phyloP scores from a whole-genome alignment of 805 yeast genomes.

The Starmerella stigmatis region DNA sequence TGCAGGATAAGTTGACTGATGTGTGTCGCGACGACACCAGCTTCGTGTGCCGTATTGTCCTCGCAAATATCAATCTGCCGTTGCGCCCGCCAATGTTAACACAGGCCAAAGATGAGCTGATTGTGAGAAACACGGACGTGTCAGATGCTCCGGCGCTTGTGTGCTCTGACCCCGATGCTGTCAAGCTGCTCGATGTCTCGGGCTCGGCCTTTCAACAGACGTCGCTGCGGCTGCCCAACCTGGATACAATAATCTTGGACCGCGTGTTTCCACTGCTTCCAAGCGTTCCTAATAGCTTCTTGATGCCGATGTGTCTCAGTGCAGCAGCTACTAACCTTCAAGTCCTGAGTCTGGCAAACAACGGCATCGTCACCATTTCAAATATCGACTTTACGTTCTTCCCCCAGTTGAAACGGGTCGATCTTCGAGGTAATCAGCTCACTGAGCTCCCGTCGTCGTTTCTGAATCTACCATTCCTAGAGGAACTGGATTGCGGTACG shows the following conservation, averaged over 20 bases:
- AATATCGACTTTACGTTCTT: constrained; percentile 41
- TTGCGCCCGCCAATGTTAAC: constrained; percentile 17
- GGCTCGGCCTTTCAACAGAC: constrained; percentile 18
- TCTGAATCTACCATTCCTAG: constrained; percentile 12
- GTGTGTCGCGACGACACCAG: constrained; percentile 24
- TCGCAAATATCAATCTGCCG: constrained; percentile 16
- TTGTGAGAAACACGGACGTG: constrained; percentile 16
- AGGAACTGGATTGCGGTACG: constrained; percentile 21
- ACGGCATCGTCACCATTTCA: constrained; percentile 46
- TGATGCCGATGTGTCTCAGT: background rate
- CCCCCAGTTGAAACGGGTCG: constrained; percentile 44
- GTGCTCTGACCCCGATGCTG: constrained; percentile 6
- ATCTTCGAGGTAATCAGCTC: constrained; percentile 69
- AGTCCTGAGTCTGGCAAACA: constrained; percentile 64
- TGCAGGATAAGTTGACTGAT: constrained; percentile 13
- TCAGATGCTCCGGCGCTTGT: constrained; percentile 17
- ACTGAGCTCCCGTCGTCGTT: constrained; percentile 39
- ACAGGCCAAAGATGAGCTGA: constrained; percentile 13
- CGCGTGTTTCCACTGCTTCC: constrained; percentile 6
- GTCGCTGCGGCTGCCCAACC: constrained; percentile 3
- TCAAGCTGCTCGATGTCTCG: constrained; percentile 15
- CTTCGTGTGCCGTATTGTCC: constrained; percentile 23
- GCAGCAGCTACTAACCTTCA: constrained; percentile 39
- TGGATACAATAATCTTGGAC: constrained; percentile 6
- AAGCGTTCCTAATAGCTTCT: background rate